Percentiles rank a stretch among this genome's conserved stretches.
phyloP scores from a whole-genome alignment of 1,139 yeast genomes.

The Kurtzmaniella quercitrusa region DNA sequence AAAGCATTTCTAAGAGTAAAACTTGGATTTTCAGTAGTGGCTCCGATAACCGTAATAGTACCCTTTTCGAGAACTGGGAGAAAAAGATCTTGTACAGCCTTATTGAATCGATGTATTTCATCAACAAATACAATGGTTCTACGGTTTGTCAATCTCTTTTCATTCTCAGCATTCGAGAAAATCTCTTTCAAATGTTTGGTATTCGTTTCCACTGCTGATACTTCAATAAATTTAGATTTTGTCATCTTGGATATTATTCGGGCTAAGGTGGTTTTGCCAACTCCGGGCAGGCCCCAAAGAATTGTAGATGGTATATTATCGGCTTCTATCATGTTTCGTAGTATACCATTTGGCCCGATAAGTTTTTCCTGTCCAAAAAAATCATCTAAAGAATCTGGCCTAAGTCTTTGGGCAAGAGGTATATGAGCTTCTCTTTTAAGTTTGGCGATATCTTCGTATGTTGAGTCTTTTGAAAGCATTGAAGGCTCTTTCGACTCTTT shows the following conservation, averaged over 20 bases:
- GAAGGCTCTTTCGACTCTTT: no score
- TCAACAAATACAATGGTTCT: slow-evolving; percentile 81
- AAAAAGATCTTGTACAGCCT: slow-evolving; percentile 84
- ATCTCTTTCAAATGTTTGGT: slow-evolving; percentile 66
- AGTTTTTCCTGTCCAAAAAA: slow-evolving; percentile 85
- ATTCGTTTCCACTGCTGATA: slow-evolving; percentile 81
- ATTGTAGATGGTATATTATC: slow-evolving; percentile 78
- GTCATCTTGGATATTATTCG: slow-evolving; percentile 55
- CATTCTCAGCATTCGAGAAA: slow-evolving; percentile 71
- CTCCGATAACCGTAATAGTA: slow-evolving; percentile 71
- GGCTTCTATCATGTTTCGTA: slow-evolving; percentile 61
- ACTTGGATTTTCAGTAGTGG: slow-evolving; percentile 96
- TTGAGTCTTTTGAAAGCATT: no score
- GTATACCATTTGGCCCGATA: slow-evolving; percentile 68
- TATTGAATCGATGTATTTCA: slow-evolving; percentile 89
- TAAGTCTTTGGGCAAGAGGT: slow-evolving; percentile 84
- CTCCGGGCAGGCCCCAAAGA: slow-evolving; percentile 96
- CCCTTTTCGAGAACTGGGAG: slow-evolving; percentile 72
- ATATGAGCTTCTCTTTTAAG: slow-evolving; percentile 44
- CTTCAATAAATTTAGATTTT: slow-evolving; percentile 62
- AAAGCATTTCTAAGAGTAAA: slow-evolving; percentile 86
- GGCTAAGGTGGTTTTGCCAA: slow-evolving; percentile 83
- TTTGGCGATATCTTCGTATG: slow-evolving; percentile 12
- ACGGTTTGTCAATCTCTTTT: slow-evolving; percentile 58
- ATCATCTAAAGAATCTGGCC: slow-evolving; percentile 72